These are phyloP conservation scores for Aspergillus glaucus DNA, from an alignment of 2,329 filamentous ascomycete genomes.

Conservation along the genomic window DNA sequence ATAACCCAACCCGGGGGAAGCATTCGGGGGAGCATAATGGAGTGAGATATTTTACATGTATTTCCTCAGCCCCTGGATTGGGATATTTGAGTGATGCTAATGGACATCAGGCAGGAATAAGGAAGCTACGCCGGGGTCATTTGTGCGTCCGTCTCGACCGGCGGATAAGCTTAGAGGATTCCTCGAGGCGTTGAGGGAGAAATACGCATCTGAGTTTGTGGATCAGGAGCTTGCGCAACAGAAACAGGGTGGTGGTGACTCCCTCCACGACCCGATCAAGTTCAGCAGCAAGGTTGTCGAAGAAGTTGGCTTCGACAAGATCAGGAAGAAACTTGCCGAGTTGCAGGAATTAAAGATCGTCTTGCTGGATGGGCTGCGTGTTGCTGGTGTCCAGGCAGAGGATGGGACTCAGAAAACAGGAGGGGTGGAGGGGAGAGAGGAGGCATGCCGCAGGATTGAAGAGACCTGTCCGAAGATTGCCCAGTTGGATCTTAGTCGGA, in stretches of 20 bases:
- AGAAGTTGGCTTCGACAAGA: conserved; percentile 93
- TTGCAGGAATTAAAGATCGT: conserved; percentile 73
- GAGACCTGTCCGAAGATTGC: conserved; percentile 52
- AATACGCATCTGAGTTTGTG: conserved; percentile 65
- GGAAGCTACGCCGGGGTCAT: conserved; percentile 70
- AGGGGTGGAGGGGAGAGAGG: conserved; percentile 14
- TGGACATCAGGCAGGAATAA: conserved; percentile 50
- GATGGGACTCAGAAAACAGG: conserved; percentile 3
- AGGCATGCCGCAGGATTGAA: conserved; percentile 46
- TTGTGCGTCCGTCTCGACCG: conserved; percentile 71
- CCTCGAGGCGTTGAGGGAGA: conserved; percentile 69
- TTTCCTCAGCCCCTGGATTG: neutral
- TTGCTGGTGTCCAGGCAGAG: conserved; percentile 39
- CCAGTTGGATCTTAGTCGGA: conserved; percentile 80
- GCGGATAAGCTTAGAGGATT: conserved; percentile 66
- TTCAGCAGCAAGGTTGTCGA: conserved; percentile 78
- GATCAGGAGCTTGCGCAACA: conserved; percentile 25
- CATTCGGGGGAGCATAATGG: conserved; percentile 80
- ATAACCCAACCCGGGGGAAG: conserved; percentile 78
- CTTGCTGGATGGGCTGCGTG: conserved; percentile 69
- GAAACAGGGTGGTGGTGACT: neutral
- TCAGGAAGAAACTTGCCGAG: conserved; percentile 68
- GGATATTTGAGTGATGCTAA: conserved; percentile 4
- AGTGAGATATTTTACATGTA: conserved; percentile 77
- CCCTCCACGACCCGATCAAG: conserved; percentile 53